Percentiles rank a stretch among this genome's conserved stretches.
Evolutionary conservation across 257 asterid genomes (phyloP).

Genomic region (Capsicum pubescens): DNA sequence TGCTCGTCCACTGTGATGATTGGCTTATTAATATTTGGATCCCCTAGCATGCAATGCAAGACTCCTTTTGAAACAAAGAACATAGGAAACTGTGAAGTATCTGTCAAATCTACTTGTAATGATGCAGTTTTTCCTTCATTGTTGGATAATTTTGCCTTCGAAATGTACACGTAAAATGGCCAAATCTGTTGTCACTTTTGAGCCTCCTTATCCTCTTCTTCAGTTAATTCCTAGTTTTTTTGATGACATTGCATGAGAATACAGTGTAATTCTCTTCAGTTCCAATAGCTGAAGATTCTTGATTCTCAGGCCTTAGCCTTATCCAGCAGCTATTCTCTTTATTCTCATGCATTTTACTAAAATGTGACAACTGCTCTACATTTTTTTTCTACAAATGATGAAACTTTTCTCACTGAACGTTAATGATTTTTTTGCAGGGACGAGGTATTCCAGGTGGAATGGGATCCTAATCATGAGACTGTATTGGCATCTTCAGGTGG

Average conservation of each 20-base stretch:
- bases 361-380: neutral
- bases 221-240: constrained; percentile 12
- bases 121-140: neutral
- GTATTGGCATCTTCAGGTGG: constrained; percentile 92
- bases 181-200: constrained; percentile 11
- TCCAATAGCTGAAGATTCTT: neutral
- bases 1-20: neutral
- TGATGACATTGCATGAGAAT: neutral
- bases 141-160: neutral
- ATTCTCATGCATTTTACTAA: neutral
- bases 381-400: constrained; percentile 2
- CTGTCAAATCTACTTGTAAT: neutral
- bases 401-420: constrained; percentile 12
- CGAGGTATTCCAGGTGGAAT: constrained; percentile 98
- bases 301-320: neutral
- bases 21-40: constrained; percentile 12
- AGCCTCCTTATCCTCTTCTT: neutral
- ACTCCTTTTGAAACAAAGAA: neutral
- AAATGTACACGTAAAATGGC: neutral
- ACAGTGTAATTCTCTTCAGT: neutral
- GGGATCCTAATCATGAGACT: constrained; percentile 98
- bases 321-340: neutral
- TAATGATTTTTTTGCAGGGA: constrained; percentile 51
- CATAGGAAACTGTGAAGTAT: neutral
- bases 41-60: neutral